Evolutionary conservation across 2,329 filamentous ascomycete species (phyloP).

Genomic region (Ramularia endophylla): DNA sequence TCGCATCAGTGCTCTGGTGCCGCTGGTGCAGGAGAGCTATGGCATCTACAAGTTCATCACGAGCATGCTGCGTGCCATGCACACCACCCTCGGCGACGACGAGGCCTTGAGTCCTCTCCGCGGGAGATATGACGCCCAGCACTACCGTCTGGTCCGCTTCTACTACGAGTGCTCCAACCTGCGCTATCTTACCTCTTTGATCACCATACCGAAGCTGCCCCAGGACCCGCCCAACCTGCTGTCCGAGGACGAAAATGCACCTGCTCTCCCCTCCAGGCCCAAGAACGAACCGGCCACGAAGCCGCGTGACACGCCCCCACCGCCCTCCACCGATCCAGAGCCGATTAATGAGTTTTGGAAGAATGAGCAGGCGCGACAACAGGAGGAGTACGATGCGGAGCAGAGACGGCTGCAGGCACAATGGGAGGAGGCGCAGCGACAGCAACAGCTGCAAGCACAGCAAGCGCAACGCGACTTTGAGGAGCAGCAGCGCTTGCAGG

Average conservation of each 20-base stretch:
- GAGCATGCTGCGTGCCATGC: conserved; percentile 98
- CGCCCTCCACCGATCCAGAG: conserved; percentile 73
- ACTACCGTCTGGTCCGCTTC: conserved; percentile 93
- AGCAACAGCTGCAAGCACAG: conserved; percentile 75
- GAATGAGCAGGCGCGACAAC: conserved; percentile 81
- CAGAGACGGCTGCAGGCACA: conserved; percentile 83
- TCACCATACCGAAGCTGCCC: conserved; percentile 91
- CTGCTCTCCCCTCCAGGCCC: conserved; percentile 73
- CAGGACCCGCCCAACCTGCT: conserved; percentile 89
- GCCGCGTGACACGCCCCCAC: conserved; percentile 60
- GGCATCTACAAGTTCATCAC: conserved; percentile 99
- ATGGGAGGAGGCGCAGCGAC: conserved; percentile 71
- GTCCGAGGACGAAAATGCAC: conserved; percentile 69
- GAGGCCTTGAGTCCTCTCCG: conserved; percentile 86
- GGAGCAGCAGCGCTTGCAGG: conserved; percentile 80
- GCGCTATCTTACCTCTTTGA: conserved; percentile 90
- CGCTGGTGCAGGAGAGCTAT: conserved; percentile 94
- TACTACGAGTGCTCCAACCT: conserved; percentile 99
- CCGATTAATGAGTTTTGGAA: conserved; percentile 99
- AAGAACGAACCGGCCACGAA: conserved; percentile 60
- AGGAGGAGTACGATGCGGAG: conserved; percentile 91
- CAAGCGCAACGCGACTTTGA: conserved; percentile 94
- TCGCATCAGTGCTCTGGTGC: conserved; percentile 86
- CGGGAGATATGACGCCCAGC: conserved; percentile 86
- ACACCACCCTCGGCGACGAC: conserved; percentile 81